Evolutionary conservation across 1,139 yeast genomes (phyloP).

Genomic region (Debaryomyces psychrophilus): DNA sequence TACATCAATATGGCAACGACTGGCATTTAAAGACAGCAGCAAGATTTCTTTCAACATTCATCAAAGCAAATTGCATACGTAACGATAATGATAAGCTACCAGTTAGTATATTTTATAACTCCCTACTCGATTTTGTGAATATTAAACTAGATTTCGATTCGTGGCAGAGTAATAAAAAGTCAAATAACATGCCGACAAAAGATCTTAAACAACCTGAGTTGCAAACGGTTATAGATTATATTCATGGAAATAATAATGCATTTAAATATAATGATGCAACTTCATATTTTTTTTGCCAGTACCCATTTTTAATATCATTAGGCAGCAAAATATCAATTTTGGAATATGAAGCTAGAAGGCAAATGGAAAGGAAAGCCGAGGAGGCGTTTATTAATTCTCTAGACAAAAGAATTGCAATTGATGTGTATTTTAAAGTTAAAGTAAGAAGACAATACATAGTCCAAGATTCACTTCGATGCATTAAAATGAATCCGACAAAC

Average conservation of each 20-base stretch:
- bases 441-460: conserved; percentile 71
- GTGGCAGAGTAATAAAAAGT: conserved; percentile 59
- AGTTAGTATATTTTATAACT: conserved; percentile 69
- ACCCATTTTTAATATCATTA: conserved; percentile 78
- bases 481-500: conserved; percentile 60
- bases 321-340: conserved; percentile 81
- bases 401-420: conserved; percentile 61
- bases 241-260: conserved; percentile 40
- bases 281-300: conserved; percentile 70
- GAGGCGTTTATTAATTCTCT: conserved; percentile 82
- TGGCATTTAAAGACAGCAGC: conserved; percentile 81
- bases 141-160: conserved; percentile 77
- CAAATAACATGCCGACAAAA: conserved; percentile 11
- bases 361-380: conserved; percentile 87
- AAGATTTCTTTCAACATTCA: conserved; percentile 55
- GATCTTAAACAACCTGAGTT: conserved; percentile 30
- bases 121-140: conserved; percentile 79
- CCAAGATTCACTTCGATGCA: conserved; percentile 73
- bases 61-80: conserved; percentile 53
- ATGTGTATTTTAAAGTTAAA: conserved; percentile 66
- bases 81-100: conserved; percentile 37
- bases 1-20: conserved; percentile 71
- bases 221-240: conserved; percentile 47
- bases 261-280: conserved; percentile 28
- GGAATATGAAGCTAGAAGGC: conserved; percentile 79